Evolutionary conservation across 352 stramenopile genomes (phyloP).

Genomic region (Globisporangium iwayamae): DNA sequence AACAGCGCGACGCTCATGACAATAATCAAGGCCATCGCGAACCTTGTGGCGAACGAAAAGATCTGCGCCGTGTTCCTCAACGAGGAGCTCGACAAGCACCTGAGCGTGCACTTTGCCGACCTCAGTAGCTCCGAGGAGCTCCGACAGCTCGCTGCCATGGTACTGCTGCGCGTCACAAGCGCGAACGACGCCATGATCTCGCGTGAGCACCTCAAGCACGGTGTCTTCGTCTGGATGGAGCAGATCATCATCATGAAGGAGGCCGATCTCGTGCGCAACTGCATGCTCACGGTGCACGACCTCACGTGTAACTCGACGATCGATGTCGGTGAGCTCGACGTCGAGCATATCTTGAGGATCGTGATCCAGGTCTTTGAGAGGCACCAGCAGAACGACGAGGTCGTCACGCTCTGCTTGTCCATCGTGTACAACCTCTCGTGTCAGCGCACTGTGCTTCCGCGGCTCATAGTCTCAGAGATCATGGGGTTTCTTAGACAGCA

Average conservation of each 20-base stretch:
- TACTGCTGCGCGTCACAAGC: constrained; percentile 65
- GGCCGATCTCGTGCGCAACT: constrained; percentile 67
- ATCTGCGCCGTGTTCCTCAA: constrained; percentile 68
- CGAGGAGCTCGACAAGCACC: constrained; percentile 62
- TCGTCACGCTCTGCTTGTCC: constrained; percentile 64
- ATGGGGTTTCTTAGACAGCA: constrained; percentile 51
- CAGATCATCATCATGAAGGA: constrained; percentile 79
- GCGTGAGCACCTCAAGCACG: constrained; percentile 52
- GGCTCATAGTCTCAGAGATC: constrained; percentile 53
- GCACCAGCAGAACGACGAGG: constrained; percentile 38
- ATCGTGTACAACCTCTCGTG: constrained; percentile 80
- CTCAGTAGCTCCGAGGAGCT: constrained; percentile 42
- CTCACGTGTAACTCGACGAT: constrained; percentile 57
- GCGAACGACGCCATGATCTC: constrained; percentile 68
- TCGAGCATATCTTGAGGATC: constrained; percentile 63
- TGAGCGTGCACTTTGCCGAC: constrained; percentile 52
- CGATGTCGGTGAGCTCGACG: constrained; percentile 50
- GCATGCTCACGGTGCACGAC: constrained; percentile 72
- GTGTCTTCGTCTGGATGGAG: constrained; percentile 76
- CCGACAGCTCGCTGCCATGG: constrained; percentile 66
- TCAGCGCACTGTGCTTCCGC: constrained; percentile 34
- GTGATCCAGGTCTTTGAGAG: constrained; percentile 58
- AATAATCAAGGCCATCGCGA: constrained; percentile 71
- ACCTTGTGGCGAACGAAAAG: constrained; percentile 75
- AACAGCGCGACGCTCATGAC: constrained; percentile 43